Conservation (phyloP, 2,329 filamentous ascomycete genomes). For the Boeremia lycopersici region DNA sequence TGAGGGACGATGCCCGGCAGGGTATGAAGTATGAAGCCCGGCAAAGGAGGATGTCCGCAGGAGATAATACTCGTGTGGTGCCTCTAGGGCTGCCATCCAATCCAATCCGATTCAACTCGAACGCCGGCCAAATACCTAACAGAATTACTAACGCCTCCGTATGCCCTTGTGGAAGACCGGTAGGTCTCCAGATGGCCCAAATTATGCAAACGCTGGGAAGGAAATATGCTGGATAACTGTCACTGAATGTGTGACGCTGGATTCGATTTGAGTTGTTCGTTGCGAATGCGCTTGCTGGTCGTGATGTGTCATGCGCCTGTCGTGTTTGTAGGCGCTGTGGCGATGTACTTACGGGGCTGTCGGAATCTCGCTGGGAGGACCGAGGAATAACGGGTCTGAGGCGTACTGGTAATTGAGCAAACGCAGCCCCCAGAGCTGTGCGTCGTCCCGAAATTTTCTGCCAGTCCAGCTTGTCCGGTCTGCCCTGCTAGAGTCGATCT, state of each 20-base stretch:
- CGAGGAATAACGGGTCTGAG: background rate
- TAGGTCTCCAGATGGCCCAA: conserved; percentile 1
- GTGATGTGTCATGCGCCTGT: background rate
- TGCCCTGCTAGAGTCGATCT: conserved; percentile 3
- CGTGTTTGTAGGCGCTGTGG: background rate
- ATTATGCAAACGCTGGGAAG: conserved; percentile 12
- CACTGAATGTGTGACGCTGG: background rate
- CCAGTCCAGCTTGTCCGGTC: background rate
- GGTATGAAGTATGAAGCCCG: background rate
- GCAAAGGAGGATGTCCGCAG: no score
- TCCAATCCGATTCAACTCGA: background rate
- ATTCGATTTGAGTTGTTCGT: conserved; percentile 4
- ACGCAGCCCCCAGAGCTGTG: background rate
- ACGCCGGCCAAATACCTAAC: background rate
- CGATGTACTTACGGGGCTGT: background rate
- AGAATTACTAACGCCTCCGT: conserved; percentile 5
- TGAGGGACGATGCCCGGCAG: conserved; percentile 1
- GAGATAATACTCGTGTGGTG: no score
- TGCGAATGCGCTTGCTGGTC: background rate
- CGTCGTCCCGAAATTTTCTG: no score
- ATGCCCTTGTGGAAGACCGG: background rate
- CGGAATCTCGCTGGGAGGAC: background rate
- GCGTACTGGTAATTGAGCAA: background rate
- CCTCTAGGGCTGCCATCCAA: background rate
- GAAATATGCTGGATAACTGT: background rate